These are phyloP conservation scores for Calonectria naviculata DNA, from an alignment of 2,329 filamentous ascomycete species.

Conservation along the genomic window DNA sequence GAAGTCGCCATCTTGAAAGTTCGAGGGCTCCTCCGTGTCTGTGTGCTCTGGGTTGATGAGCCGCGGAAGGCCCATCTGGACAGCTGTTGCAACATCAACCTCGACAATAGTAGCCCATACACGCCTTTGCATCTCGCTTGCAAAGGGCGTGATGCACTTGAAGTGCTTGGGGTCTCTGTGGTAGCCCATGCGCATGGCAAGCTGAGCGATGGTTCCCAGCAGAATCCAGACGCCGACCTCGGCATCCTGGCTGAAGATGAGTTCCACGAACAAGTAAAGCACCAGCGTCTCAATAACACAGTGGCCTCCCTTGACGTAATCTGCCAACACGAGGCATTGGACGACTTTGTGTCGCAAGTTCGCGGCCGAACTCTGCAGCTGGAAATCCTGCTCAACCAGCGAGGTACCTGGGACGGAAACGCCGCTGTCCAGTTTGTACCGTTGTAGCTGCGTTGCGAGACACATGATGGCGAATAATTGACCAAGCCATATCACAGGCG, in stretches of 20 bases:
- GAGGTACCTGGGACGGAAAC: not conserved
- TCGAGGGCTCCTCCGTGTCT: conserved; percentile 42
- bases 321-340: conserved; percentile 50
- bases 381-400: not conserved
- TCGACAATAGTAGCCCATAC: conserved; percentile 54
- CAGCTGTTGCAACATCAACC: conserved; percentile 54
- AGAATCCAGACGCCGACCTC: conserved; percentile 49
- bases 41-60: conserved; percentile 45
- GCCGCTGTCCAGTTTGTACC: not conserved
- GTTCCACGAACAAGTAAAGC: conserved; percentile 47
- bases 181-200: conserved; percentile 54
- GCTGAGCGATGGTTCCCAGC: conserved; percentile 45
- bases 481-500: conserved; percentile 57
- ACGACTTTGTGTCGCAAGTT: not conserved
- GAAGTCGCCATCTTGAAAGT: conserved; percentile 57
- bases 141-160: conserved; percentile 50
- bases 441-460: conserved; percentile 43
- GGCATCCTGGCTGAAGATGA: conserved; percentile 42
- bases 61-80: conserved; percentile 58
- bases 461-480: conserved; percentile 58
- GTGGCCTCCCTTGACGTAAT: conserved; percentile 55
- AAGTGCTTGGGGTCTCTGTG: conserved; percentile 58
- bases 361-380: not conserved
- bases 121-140: conserved; percentile 58
- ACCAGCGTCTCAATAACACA: conserved; percentile 53